Base-by-base conservation (phyloP, 805 yeast species). In the Hanseniaspora meyeri region DNA sequence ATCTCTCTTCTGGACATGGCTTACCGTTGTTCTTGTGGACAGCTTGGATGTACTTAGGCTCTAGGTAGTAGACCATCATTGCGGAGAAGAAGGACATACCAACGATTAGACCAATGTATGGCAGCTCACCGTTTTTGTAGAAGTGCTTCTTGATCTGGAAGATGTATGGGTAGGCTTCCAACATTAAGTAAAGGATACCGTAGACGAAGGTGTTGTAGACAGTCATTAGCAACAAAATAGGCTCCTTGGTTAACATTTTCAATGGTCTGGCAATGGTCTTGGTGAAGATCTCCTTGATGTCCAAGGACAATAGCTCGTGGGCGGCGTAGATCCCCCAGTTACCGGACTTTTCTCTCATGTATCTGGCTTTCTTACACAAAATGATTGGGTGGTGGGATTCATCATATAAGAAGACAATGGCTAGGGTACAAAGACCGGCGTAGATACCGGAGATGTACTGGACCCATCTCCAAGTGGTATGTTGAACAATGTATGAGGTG, bases 381-480 rank as follows among this genome's bases (percentile, higher is more conserved):
- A 87, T 74, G 11, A 80, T 73, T 17, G 89, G 87, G 61, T 82
- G 85, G 65, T 85, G 88, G 1, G 88, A 80, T 69, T 87, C 95
- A 54, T 75, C 76, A 58, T 72, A 72, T 57, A 79, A 72, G 1
- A 64, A 20, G 4, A 57, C 54, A n/a, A 84, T 61, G 0, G 72
- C 57, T 19, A 74, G 66, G 14, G 70, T 58, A 1, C 75, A 63
- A 1, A 72, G 62, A 12, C 77, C 72, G 4, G 77, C 67, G 66
- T 83, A 67, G 56, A 85, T 80, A 59, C 86, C 91, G 2, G 82
- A 75, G 57, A 87, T 70, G 67, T 86, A 87, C 60, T 74, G 76
- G 12, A 86, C 77, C 95, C 95, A 87, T 65, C 95, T 75, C 95
- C 95, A 87, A 17, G 88, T 87, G 45, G 88, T 71, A 56, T 76